Percentiles rank a stretch among this genome's conserved stretches.
Evolutionary conservation across 495 filamentous ascomycete genomes (phyloP).

Genomic region (Aspergillus cavernicola): DNA sequence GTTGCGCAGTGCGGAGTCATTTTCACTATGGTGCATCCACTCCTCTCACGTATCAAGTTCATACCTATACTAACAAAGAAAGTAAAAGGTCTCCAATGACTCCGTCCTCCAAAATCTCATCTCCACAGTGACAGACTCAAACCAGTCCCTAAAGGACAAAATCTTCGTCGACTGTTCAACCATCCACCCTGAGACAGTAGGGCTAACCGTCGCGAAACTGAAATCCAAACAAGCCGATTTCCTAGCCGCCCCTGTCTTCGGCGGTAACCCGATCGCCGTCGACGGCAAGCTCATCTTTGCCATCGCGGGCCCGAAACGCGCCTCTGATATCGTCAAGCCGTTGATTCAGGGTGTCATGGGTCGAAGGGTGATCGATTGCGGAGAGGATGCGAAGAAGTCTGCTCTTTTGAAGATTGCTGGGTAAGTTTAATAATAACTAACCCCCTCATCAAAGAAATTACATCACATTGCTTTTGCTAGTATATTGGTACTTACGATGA

Average conservation of each 20-base stretch:
- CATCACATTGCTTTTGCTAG: too few species aligned
- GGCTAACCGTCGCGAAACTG: slow-evolving; percentile 30
- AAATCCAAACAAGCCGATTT: slow-evolving; percentile 34
- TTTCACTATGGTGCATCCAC: slow-evolving; percentile 40
- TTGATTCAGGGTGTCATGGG: slow-evolving; percentile 46
- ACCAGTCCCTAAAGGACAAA: slow-evolving; percentile 37
- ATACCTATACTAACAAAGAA: slow-evolving; percentile 6
- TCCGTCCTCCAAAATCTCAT: slow-evolving; percentile 36
- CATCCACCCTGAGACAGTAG: slow-evolving; percentile 40
- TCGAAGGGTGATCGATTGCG: slow-evolving; percentile 44
- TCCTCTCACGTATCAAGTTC: neutral
- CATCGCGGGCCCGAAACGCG: slow-evolving; percentile 36
- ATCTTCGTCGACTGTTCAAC: slow-evolving; percentile 51
- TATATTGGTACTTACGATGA: neutral
- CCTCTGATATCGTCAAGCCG: slow-evolving; percentile 36
- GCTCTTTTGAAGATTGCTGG: slow-evolving; percentile 48
- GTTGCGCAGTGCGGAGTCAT: slow-evolving; percentile 40
- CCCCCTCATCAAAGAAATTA: too few species aligned
- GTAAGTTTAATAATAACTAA: slow-evolving; percentile 18
- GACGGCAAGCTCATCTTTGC: slow-evolving; percentile 47
- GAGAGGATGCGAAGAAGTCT: slow-evolving; percentile 43
- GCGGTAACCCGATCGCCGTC: slow-evolving; percentile 42
- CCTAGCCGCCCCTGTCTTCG: slow-evolving; percentile 44
- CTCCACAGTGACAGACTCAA: slow-evolving; percentile 28
- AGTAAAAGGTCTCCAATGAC: slow-evolving; percentile 43